A percentile compares a stretch with the other conserved stretches of the same genome.
These are phyloP conservation scores for Entomortierella chlamydospora DNA, from an alignment of 192 early-diverging fungal species.

Conservation along the genomic window DNA sequence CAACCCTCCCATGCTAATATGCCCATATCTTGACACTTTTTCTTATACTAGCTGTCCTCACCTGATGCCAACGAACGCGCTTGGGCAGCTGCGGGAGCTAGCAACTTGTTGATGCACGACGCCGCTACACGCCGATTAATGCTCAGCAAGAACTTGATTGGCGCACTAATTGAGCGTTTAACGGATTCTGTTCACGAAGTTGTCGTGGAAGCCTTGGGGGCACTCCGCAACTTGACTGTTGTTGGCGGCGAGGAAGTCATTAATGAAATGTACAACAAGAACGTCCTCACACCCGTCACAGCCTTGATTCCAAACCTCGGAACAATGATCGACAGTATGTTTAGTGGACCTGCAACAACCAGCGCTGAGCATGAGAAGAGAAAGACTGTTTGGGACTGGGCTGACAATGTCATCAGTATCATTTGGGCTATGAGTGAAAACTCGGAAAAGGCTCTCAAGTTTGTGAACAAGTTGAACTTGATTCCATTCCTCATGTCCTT, in stretches of 20 bases:
- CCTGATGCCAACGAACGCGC: slow-evolving; percentile 79
- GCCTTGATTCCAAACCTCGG: slow-evolving; percentile 60
- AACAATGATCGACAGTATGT: slow-evolving; percentile 28
- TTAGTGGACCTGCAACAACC: slow-evolving; percentile 29
- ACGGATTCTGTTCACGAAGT: slow-evolving; percentile 79
- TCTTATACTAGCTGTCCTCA: slow-evolving; percentile 64
- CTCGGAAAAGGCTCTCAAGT: slow-evolving; percentile 72
- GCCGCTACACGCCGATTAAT: slow-evolving; percentile 75
- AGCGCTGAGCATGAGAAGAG: slow-evolving; percentile 49
- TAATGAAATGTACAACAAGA: slow-evolving; percentile 65
- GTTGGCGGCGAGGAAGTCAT: slow-evolving; percentile 65
- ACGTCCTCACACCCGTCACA: slow-evolving; percentile 65
- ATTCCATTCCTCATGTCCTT: slow-evolving; percentile 78
- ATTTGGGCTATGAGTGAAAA: slow-evolving; percentile 73
- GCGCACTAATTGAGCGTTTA: slow-evolving; percentile 76
- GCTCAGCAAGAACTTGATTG: slow-evolving; percentile 77
- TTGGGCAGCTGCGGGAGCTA: slow-evolving; percentile 91
- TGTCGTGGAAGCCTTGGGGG: slow-evolving; percentile 78
- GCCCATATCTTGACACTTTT: not conserved
- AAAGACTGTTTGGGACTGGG: slow-evolving; percentile 66
- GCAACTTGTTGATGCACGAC: slow-evolving; percentile 79
- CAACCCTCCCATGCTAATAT: not conserved
- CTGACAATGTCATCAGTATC: slow-evolving; percentile 69
- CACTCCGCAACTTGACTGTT: slow-evolving; percentile 75
- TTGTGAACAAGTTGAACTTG: slow-evolving; percentile 74